Evolutionary conservation across 2,329 filamentous ascomycete species (phyloP).

Genomic region (Falciphora oryzae): DNA sequence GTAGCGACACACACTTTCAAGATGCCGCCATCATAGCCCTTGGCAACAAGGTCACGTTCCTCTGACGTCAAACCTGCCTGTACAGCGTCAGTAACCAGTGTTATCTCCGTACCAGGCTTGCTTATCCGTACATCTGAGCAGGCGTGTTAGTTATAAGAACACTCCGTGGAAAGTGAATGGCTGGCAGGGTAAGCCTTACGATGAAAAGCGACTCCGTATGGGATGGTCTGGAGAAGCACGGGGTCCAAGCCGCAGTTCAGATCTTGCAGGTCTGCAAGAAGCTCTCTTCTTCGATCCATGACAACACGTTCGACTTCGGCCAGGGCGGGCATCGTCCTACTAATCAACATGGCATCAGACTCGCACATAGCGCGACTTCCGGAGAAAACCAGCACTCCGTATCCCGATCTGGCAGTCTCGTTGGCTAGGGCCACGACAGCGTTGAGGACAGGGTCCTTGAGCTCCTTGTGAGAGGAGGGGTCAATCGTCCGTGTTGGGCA

Average conservation of each 20-base stretch:
- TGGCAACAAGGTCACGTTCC: slow-evolving; percentile 66
- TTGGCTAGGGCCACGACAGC: slow-evolving; percentile 63
- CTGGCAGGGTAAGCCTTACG: slow-evolving; percentile 12
- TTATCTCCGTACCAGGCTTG: not conserved
- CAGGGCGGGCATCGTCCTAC: slow-evolving; percentile 54
- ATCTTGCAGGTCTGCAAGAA: slow-evolving; percentile 61
- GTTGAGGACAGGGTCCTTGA: slow-evolving; percentile 61
- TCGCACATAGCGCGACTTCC: slow-evolving; percentile 64
- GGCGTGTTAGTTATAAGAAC: not conserved
- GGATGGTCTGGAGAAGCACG: slow-evolving; percentile 57
- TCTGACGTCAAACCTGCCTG: slow-evolving; percentile 66
- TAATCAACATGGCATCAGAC: slow-evolving; percentile 61
- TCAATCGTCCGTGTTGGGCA: slow-evolving; percentile 44
- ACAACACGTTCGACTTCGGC: slow-evolving; percentile 39
- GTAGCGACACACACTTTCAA: slow-evolving; percentile 70
- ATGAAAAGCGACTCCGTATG: slow-evolving; percentile 67
- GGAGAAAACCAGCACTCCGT: slow-evolving; percentile 69
- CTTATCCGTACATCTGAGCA: slow-evolving; percentile 30
- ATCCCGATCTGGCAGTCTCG: slow-evolving; percentile 63
- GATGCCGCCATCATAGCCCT: slow-evolving; percentile 62
- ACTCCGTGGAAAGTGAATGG: not conserved
- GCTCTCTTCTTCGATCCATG: slow-evolving; percentile 54
- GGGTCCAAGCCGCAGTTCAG: slow-evolving; percentile 61
- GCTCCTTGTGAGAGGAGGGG: slow-evolving; percentile 52
- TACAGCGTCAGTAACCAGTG: slow-evolving; percentile 2